A percentile compares a stretch with the other conserved stretches of the same genome.
Evolutionary conservation across 768 basidiomycete genomes (phyloP).

Genomic region (Tremella mesenterica): DNA sequence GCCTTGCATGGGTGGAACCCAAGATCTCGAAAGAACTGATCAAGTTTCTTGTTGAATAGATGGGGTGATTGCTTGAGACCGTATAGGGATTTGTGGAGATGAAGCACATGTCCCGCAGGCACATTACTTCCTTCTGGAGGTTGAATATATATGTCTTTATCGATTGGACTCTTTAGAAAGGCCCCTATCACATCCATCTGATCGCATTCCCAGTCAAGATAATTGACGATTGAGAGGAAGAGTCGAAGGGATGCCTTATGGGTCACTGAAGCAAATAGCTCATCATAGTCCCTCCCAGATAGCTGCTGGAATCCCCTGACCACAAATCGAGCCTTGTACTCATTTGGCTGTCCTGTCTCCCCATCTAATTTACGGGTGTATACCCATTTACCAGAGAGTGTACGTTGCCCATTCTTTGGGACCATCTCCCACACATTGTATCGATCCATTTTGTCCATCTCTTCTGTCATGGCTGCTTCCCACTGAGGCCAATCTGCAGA

Average conservation of each 20-base stretch:
- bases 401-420: background rate
- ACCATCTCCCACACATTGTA: conserved; percentile 4
- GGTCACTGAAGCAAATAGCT: conserved; percentile 45
- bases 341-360: background rate
- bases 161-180: no score
- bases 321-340: conserved; percentile 1
- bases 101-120: no score
- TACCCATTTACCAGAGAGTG: background rate
- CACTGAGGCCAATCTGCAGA: no score
- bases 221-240: conserved; percentile 12
- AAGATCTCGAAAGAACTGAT: conserved; percentile 7
- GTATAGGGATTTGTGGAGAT: conserved; percentile 9
- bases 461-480: no score
- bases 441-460: conserved; percentile 1
- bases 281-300: conserved; percentile 47
- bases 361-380: conserved; percentile 5
- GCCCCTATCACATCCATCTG: no score
- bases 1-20: conserved; percentile 7
- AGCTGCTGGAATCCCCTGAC: conserved; percentile 34
- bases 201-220: no score
- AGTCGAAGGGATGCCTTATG: conserved; percentile 11
- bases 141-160: conserved; percentile 38
- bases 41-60: conserved; percentile 12
- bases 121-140: conserved; percentile 2
- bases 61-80: conserved; percentile 16